Base-by-base conservation (phyloP, 257 asterid genomes). In the Nicotiana attenuata region DNA sequence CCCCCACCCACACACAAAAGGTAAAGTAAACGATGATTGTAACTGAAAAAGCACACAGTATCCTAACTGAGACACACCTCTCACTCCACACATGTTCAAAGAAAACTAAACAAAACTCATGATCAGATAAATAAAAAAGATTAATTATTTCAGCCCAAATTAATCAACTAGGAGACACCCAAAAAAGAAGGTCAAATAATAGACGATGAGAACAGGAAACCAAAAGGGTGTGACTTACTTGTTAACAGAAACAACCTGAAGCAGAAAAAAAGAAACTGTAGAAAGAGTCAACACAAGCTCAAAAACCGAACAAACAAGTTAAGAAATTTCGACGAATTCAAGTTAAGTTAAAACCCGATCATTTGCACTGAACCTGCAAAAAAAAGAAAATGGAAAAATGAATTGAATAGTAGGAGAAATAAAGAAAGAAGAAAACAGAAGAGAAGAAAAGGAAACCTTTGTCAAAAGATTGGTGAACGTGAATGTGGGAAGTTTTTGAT, bases 241-340 rank as follows among this genome's bases (percentile, higher is more conserved):
- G 73, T 69, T 81, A 4, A 55, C 19, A 55, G 29, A 20, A 59
- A 59, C 65, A 59, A 59, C 65, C 65, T 55, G 60, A n/a, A 20
- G 22, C 15, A 8, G 65, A 3, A 61, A 4, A 4, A 3, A 61
- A 13, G 56, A 8, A 41, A 20, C 24, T 61, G 66, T 20, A 20
- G 10, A 3, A 22, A 10, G 31, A 61, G 4, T 59, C 14, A 59
- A 59, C 65, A n/a, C 13, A 20, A 61, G 1, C 31, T 3, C 16
- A 17, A 24, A 81, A 56, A 31, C 29, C 26, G 78, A 65, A 56
- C 11, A 77, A 7, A 19, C 4, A 16, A 66, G 33, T 61, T 22
- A 10, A 47, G 71, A 76, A 41, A 80, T 63, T 71, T 84, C 57
- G 82, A 81, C 84, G 50, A 67, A 84, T 75, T 84, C 26, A 50